phyloP scores from a whole-genome alignment of 768 basidiomycete genomes.

The Termitomyces sp. region DNA sequence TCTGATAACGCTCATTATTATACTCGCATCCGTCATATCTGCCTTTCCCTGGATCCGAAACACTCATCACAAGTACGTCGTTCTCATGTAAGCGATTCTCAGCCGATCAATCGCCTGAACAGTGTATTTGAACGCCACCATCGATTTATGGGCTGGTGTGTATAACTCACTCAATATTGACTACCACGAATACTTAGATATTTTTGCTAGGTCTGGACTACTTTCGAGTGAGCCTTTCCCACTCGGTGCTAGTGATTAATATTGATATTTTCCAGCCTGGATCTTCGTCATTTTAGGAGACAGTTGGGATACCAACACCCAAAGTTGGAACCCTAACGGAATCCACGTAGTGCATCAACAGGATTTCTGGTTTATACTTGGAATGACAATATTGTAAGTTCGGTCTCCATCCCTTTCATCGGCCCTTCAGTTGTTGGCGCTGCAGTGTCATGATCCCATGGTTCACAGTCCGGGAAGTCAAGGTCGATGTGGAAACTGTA shows the following conservation, averaged over 20 bases:
- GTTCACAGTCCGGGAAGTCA: slow-evolving; percentile 73
- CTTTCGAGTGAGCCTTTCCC: slow-evolving; percentile 42
- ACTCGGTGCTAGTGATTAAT: background rate
- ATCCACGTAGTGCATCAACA: slow-evolving; percentile 59
- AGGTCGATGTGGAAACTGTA: slow-evolving; percentile 77
- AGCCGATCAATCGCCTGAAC: background rate
- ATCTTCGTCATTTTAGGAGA: slow-evolving; percentile 67
- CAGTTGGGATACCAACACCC: slow-evolving; percentile 53
- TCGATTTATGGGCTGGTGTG: slow-evolving; percentile 76
- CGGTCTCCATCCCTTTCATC: slow-evolving; percentile 14
- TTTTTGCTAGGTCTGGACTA: slow-evolving; percentile 41
- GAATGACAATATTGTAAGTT: slow-evolving; percentile 67
- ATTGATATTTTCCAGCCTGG: slow-evolving; percentile 39
- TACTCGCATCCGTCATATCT: slow-evolving; percentile 58
- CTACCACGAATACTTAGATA: background rate
- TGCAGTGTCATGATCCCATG: slow-evolving; percentile 67
- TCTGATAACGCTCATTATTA: slow-evolving; percentile 51
- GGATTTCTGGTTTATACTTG: slow-evolving; percentile 74
- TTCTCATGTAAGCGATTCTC: background rate
- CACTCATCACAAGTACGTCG: slow-evolving; percentile 70
- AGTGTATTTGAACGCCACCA: slow-evolving; percentile 82
- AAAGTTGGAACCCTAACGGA: slow-evolving; percentile 56
- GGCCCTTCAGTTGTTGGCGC: background rate
- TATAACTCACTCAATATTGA: slow-evolving; percentile 13
- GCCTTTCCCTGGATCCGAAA: slow-evolving; percentile 81